Percentiles rank a stretch among this genome's conserved stretches.
These are phyloP conservation scores for Psidium guajava DNA, from an alignment of 345 rosid genomes.

Conservation along the genomic window DNA sequence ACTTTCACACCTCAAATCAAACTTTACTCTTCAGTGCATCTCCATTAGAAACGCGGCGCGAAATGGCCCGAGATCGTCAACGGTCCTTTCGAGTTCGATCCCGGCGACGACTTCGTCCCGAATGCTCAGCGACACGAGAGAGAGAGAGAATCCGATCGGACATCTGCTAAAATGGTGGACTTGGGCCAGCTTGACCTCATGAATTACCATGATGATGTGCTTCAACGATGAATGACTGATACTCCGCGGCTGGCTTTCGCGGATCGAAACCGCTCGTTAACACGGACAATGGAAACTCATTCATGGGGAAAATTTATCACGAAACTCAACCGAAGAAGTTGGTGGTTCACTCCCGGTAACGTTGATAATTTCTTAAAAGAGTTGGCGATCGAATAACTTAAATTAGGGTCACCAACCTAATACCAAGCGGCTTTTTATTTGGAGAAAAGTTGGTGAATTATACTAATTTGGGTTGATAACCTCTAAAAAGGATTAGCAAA, in stretches of 20 bases:
- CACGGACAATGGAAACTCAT: background rate
- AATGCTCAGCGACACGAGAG: background rate
- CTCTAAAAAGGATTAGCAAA: background rate
- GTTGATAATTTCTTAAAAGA: background rate
- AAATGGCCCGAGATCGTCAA: background rate
- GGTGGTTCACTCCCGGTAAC: background rate
- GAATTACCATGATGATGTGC: background rate
- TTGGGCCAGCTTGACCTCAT: background rate
- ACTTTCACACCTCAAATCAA: background rate
- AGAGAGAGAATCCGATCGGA: background rate
- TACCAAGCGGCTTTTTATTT: background rate
- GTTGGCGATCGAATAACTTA: background rate
- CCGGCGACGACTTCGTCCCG: background rate
- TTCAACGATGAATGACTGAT: background rate
- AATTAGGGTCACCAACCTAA: background rate
- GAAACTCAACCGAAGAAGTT: background rate
- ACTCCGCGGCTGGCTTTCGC: background rate
- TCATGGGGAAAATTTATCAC: background rate
- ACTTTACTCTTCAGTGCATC: background rate
- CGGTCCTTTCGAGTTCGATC: background rate
- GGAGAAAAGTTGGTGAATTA: background rate
- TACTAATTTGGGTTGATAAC: background rate
- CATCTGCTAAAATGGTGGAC: background rate
- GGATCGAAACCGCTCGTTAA: background rate
- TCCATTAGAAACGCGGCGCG: background rate